Conservation (phyloP, 257 asterid species). For the Nicotiana paniculata region DNA sequence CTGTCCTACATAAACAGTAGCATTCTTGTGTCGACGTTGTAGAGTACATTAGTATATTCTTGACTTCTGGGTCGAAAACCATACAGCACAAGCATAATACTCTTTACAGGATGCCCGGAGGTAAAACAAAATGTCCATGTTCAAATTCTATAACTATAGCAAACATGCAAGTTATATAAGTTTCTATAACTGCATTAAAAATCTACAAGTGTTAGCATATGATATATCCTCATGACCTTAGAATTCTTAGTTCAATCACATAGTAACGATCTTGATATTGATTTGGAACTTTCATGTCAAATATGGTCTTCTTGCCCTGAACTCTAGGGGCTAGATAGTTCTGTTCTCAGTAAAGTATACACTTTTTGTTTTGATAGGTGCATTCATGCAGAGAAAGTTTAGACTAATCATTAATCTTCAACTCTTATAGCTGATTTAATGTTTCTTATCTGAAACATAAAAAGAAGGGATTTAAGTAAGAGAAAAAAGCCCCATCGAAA, state of each 20-base stretch:
- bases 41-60: neutral
- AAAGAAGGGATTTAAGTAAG: no score
- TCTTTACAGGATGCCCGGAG: neutral
- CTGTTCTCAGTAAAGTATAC: neutral
- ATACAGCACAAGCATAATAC: neutral
- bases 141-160: neutral
- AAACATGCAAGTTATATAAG: neutral
- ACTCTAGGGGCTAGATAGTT: neutral
- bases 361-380: neutral
- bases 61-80: neutral
- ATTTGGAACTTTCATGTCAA: neutral
- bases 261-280: neutral
- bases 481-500: no score
- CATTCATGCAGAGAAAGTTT: neutral
- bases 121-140: neutral
- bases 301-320: neutral
- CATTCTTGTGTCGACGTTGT: neutral
- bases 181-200: neutral
- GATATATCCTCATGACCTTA: neutral
- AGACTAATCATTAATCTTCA: accelerated
- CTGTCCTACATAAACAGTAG: neutral
- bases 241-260: neutral
- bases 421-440: neutral
- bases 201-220: neutral
- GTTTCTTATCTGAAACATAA: neutral